Conservation (phyloP, 306 rosid genomes). For the Quillaja saponaria region DNA sequence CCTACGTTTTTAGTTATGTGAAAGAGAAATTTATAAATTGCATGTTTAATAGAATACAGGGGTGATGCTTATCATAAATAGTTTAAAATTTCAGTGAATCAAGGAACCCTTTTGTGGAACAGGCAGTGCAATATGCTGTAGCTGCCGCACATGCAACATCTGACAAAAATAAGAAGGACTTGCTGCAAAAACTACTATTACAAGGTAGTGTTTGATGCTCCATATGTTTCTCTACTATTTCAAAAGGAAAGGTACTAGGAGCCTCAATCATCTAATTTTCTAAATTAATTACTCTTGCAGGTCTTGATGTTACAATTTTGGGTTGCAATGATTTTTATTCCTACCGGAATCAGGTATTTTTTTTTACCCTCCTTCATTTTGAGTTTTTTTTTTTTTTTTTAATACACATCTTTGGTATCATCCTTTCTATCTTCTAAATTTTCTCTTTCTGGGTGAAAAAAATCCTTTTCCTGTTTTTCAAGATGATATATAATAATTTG, state of each 20-base stretch:
- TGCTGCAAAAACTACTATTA: slow-evolving; percentile 62
- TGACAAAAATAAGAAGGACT: slow-evolving; percentile 58
- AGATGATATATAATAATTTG: too few species aligned
- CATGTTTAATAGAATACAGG: slow-evolving; percentile 8
- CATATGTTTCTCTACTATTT: slow-evolving; percentile 20
- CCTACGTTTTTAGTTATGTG: slow-evolving; percentile 1
- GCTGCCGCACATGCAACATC: slow-evolving; percentile 78
- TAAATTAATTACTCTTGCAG: slow-evolving; percentile 50
- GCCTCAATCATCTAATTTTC: slow-evolving; percentile 28
- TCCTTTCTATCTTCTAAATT: slow-evolving; percentile 1
- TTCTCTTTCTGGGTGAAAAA: background rate
- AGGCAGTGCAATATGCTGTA: slow-evolving; percentile 82
- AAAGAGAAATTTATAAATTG: background rate
- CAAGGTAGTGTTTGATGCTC: slow-evolving; percentile 51
- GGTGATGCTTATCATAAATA: slow-evolving; percentile 25
- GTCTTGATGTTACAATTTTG: slow-evolving; percentile 88
- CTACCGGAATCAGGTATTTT: slow-evolving; percentile 71
- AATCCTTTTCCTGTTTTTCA: background rate
- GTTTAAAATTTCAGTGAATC: slow-evolving; percentile 61
- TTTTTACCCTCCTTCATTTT: slow-evolving; percentile 11
- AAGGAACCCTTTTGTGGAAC: slow-evolving; percentile 90
- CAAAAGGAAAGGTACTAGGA: background rate
- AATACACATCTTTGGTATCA: too few species aligned
- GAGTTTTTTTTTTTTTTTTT: background rate
- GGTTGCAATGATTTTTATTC: slow-evolving; percentile 94